A percentile compares a stretch with the other conserved stretches of the same genome.
Conservation (phyloP, 2,329 filamentous ascomycete genomes). For the Trichoderma atroviride region DNA sequence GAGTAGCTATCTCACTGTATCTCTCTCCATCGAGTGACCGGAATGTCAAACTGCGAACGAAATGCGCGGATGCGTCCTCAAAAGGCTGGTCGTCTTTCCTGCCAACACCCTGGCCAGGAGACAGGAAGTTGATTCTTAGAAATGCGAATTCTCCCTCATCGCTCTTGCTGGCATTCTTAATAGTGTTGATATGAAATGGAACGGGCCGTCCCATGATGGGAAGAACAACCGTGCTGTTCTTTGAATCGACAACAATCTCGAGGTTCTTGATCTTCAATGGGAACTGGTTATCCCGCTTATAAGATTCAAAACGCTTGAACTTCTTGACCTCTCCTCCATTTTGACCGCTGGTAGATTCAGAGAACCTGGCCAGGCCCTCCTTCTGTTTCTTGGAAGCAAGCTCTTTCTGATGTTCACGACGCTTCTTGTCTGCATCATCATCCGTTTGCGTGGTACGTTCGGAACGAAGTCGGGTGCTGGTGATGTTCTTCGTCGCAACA, state of each 20-base stretch:
- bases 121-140: slow-evolving; percentile 94
- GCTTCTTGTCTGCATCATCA: slow-evolving; percentile 84
- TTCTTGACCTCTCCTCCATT: slow-evolving; percentile 95
- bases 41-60: slow-evolving; percentile 93
- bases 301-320: slow-evolving; percentile 98
- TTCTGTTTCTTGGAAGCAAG: slow-evolving; percentile 83
- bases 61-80: slow-evolving; percentile 93
- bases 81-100: slow-evolving; percentile 97
- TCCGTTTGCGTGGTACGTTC: slow-evolving; percentile 87
- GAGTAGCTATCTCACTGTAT: slow-evolving; percentile 86
- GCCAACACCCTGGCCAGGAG: slow-evolving; percentile 94
- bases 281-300: slow-evolving; percentile 96
- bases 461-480: slow-evolving; percentile 86
- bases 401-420: slow-evolving; percentile 91
- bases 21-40: slow-evolving; percentile 85
- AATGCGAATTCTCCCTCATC: slow-evolving; percentile 94
- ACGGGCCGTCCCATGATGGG: slow-evolving; percentile 97
- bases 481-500: slow-evolving; percentile 93
- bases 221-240: slow-evolving; percentile 86
- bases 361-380: slow-evolving; percentile 82
- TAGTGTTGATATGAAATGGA: slow-evolving; percentile 95
- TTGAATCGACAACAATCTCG: slow-evolving; percentile 85
- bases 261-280: slow-evolving; percentile 81
- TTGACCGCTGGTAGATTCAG: slow-evolving; percentile 79
- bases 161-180: slow-evolving; percentile 98